Evolutionary conservation across 345 rosid species (phyloP).

Genomic region (Lepidium africanum): DNA sequence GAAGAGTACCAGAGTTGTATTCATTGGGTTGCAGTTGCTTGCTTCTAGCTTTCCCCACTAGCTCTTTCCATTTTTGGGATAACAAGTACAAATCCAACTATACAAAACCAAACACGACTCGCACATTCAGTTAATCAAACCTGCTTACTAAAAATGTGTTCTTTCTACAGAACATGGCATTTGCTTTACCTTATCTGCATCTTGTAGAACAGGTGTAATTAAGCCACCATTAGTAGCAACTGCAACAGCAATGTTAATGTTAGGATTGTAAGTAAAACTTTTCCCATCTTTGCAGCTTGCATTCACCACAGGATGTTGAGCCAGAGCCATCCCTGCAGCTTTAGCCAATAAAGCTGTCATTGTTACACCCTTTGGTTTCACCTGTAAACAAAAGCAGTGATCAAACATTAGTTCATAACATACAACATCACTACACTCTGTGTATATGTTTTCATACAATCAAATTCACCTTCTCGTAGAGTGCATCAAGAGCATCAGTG

Average conservation of each 20-base stretch:
- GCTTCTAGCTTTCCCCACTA: slow-evolving; percentile 79
- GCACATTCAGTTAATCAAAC: background rate
- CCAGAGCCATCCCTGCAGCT: slow-evolving; percentile 94
- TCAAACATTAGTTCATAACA: background rate
- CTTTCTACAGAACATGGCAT: background rate
- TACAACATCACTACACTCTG: background rate
- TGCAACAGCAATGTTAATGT: slow-evolving; percentile 82
- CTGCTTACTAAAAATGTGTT: background rate
- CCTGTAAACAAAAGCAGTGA: slow-evolving; percentile 31
- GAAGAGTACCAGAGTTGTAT: slow-evolving; percentile 70
- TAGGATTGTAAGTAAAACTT: slow-evolving; percentile 62
- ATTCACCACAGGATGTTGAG: slow-evolving; percentile 85
- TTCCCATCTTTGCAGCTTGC: slow-evolving; percentile 87
- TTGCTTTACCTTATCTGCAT: slow-evolving; percentile 73
- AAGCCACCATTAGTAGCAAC: slow-evolving; percentile 91
- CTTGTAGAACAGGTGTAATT: slow-evolving; percentile 95
- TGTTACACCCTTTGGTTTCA: slow-evolving; percentile 92
- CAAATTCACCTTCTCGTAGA: slow-evolving; percentile 63
- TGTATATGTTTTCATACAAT: background rate
- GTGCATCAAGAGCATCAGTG: slow-evolving; percentile 77
- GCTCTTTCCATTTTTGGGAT: slow-evolving; percentile 94
- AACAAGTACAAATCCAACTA: slow-evolving; percentile 85
- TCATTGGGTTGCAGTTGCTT: slow-evolving; percentile 94
- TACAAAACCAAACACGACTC: slow-evolving; percentile 9
- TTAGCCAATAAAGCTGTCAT: slow-evolving; percentile 93